Conservation (phyloP, 139 green algal genomes). For the Picochlorum sp. region DNA sequence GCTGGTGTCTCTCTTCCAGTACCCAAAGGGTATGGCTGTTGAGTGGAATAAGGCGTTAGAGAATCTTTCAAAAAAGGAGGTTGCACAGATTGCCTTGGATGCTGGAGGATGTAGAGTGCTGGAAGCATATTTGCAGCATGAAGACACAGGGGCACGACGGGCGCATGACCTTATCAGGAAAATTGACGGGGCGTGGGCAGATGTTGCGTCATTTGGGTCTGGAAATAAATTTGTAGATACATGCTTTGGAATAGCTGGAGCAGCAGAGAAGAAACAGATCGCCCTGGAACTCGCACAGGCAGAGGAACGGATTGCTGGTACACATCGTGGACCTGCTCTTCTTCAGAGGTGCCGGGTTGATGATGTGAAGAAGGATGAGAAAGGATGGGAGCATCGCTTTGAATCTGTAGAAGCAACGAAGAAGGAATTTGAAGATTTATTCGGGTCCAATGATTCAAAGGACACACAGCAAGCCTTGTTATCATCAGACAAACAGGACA, state of each 20-base stretch:
- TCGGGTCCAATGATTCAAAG: conserved; percentile 5
- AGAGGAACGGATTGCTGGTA: conserved; percentile 16
- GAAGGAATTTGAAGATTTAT: conserved; percentile 30
- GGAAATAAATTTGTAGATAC: conserved; percentile 43
- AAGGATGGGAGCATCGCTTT: conserved; percentile 14
- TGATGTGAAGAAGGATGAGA: conserved; percentile 21
- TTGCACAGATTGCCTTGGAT: conserved; percentile 33
- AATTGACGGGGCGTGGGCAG: conserved; percentile 33
- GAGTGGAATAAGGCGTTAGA: conserved; percentile 39
- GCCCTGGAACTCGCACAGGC: conserved; percentile 35
- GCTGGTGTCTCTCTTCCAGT: conserved; percentile 32
- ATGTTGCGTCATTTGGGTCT: conserved; percentile 17
- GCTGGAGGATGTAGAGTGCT: conserved; percentile 51
- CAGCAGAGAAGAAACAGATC: conserved; percentile 38
- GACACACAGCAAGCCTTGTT: neutral
- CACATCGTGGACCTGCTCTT: conserved; percentile 18
- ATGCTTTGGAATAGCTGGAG: conserved; percentile 16
- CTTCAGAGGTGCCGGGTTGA: conserved; percentile 29
- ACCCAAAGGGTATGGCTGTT: conserved; percentile 30
- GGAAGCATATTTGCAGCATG: conserved; percentile 41
- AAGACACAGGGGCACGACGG: conserved; percentile 22
- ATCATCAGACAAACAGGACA: neutral
- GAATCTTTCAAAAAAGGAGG: conserved; percentile 17
- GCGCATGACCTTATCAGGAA: conserved; percentile 33
- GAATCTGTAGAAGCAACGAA: conserved; percentile 7